Evolutionary conservation across 2,329 filamentous ascomycete genomes (phyloP), one percentile per base, ranked within the genome.

Genomic region (Acarospora socialis): DNA sequence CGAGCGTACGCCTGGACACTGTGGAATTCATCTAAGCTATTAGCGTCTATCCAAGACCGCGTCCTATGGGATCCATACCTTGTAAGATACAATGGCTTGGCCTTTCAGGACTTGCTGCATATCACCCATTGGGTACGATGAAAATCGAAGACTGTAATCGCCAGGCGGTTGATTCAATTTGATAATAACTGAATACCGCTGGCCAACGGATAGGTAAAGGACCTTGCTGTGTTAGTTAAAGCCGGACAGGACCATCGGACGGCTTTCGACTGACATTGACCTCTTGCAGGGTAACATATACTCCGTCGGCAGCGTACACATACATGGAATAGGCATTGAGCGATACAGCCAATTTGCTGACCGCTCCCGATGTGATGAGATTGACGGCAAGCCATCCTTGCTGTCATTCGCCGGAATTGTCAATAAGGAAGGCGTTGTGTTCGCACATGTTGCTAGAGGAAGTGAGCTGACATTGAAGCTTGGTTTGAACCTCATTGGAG

Each of bases 151-250:
- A 18, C 17, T 30, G 24, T 42, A 41, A 14, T 42, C 21, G 29
- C 40, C 37, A 3, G 41, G 41, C 12, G 9, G 31, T 21, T 38
- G 41, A 25, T 45, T 30, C 17, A 45, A 32, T 29, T 37, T 42
- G 25, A 45, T 32, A 36, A 45, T 42, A 15, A 41, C 43, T 9
- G 41, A 45, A 37, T 45, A 45, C 2, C 41, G 37, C 28, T 43
- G 40, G 21, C 40, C 41, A 23, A 42, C 29, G 8, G 32, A 34
- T 23, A 41, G 34, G 33, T 36, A 33, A 18, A 43, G 33, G 18
- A 40, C 41, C 37, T 43, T 28, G 8, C 16, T 34, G 12, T 33
- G 24, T 40, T 33, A 36, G 28, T 19, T 15, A 15, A 20, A 16
- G 15, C 33, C 27, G 8, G 21, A 35, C 26, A 37, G 30, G 20